Base-by-base conservation (phyloP, 495 filamentous ascomycete genomes). In the Saxophila tyrrhenica region DNA sequence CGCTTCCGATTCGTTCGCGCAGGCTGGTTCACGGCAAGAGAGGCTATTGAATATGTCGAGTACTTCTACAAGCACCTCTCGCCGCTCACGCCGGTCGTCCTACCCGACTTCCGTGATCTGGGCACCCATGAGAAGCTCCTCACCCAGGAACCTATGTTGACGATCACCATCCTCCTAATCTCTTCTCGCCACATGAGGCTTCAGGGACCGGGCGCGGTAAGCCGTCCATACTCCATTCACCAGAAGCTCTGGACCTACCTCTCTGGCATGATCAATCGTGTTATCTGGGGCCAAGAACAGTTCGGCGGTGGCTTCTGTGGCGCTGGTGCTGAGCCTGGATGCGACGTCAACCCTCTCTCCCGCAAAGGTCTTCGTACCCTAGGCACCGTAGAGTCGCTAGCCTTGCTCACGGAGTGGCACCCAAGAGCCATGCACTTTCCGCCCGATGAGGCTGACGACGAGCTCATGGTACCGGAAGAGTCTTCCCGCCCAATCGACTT, bases 341-440 rank as follows among this genome's bases (percentile, higher is more conserved):
- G 58, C 20, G 65, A 69, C 48, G 57, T 67, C 1, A 68, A 68
- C 48, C 67, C 67, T 0, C 61, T 69, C 2, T 61, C 60, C 2
- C 65, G 80, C 35, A 87, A 84, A 67, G 89, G 91, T 54, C 73
- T 98, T 39, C 78, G 92, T 39, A 94, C 90, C 1, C 71, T 98
- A 5, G 92, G 92, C 2, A 95, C 92, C 0, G 84, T 98, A 44
- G 94, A 98, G 71, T 89, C 87, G 19, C 69, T 98, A 22, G 78
- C 97, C 73, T 83, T 98, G 25, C 72, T 98, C 45, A 96, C 89
- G 10, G 92, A 98, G 61, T 98, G 92, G 88, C 92, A 98, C 69
- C 94, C 94, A 15, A 78, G 89, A 3, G 88, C 89, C 25, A 78
- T 97, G 43, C 94, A 97, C 66, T 97, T 97, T 65, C 94, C 92